Conservation (phyloP, 768 basidiomycete species). For the Tylopilus sp. region DNA sequence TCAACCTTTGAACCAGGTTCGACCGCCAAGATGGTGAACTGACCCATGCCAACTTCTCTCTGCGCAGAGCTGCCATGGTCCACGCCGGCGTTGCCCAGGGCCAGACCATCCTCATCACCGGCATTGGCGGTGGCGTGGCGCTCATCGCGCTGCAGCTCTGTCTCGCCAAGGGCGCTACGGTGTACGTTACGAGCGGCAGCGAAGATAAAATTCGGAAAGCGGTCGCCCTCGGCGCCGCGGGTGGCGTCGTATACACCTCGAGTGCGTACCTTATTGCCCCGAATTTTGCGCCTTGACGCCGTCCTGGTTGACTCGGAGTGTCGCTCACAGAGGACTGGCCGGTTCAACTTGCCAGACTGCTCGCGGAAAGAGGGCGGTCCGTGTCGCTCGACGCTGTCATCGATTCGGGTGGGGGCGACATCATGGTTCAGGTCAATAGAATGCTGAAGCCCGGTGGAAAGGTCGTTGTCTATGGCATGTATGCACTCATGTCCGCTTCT, state of each 20-base stretch:
- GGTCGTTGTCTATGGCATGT: conserved; percentile 70
- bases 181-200: conserved; percentile 79
- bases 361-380: conserved; percentile 33
- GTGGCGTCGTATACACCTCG: conserved; percentile 72
- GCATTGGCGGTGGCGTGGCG: conserved; percentile 84
- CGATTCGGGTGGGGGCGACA: conserved; percentile 68
- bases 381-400: conserved; percentile 55
- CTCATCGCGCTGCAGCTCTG: conserved; percentile 72
- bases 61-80: conserved; percentile 57
- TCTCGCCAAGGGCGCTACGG: conserved; percentile 68
- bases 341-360: conserved; percentile 39
- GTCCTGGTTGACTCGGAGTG: neutral
- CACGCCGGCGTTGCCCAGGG: conserved; percentile 61
- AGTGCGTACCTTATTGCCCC: conserved; percentile 38
- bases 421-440: conserved; percentile 47
- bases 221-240: conserved; percentile 64
- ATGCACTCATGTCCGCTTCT: neutral
- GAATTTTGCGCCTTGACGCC: neutral
- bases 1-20: neutral
- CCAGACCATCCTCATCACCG: conserved; percentile 77
- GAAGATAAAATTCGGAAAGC: conserved; percentile 69
- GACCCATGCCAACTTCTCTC: neutral
- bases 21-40: neutral
- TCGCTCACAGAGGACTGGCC: conserved; percentile 48
- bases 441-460: conserved; percentile 55